Base-by-base conservation (phyloP, 306 rosid genomes). In the Glycyrrhiza uralensis region DNA sequence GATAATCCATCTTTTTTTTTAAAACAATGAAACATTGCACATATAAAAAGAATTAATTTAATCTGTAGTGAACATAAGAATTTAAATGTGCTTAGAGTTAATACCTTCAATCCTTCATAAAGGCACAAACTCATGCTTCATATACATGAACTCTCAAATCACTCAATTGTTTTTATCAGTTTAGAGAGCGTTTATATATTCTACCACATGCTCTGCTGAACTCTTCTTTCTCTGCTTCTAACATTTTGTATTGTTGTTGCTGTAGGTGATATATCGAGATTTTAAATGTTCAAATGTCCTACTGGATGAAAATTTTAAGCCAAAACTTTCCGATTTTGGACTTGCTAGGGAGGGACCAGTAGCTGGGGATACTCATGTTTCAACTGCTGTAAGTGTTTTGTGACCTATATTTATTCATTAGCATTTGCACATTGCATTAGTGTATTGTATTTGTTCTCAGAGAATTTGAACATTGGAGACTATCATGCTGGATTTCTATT, bases 251-350 rank as follows among this genome's bases (percentile, higher is more conserved):
- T 61, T 66, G 74, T 26, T 63, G 5, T 30, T 62, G 58, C 42
- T 72, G 59, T 26, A 92, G 96, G 87, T 92, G 51, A 92, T 92
- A 66, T 92, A 72, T 75, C 85, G 97, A 61, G 97, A 92, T 76
- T 86, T 92, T 47, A 92, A 92, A 75, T 57, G 86, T 7, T 80
- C 97, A 42, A 92, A 92, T 70, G 88, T 92, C 50, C 76, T 92
- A 12, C 65, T 92, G 72, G 93, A 92, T 83, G 92, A 84, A 64
- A 76, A 86, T 62, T 92, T 86, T 28, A 75, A 76, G 62, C 89
- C 96, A 28, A 92, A 86, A 71, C 97, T 92, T 73, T 92, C 97
- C 1, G 97, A 92, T 84, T 92, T 92, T 0, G 97, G 97, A 76
- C 96, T 92, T 55, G 97, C 96, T 7, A 79, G 97, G 83, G 93